A percentile compares a stretch with the other conserved stretches of the same genome.
Conservation (phyloP, 2,329 filamentous ascomycete species). For the Didymella pinodella region DNA sequence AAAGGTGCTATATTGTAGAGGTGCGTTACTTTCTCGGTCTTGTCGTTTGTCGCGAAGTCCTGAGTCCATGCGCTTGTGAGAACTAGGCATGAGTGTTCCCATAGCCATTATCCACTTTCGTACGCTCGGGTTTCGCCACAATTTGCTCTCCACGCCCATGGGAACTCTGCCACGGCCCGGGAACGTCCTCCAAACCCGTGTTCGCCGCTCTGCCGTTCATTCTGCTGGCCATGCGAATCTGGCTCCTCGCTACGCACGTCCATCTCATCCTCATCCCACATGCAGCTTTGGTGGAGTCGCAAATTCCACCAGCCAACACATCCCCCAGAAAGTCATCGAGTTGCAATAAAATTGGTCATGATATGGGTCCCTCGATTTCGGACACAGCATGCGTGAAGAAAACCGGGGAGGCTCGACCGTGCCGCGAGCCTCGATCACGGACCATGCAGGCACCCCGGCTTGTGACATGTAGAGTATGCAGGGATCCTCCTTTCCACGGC, state of each 20-base stretch:
- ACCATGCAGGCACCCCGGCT: slow-evolving; percentile 21
- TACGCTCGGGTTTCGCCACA: neutral
- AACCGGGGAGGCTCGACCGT: slow-evolving; percentile 13
- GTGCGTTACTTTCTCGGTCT: neutral
- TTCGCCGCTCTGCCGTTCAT: slow-evolving; percentile 13
- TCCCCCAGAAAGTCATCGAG: slow-evolving; percentile 2
- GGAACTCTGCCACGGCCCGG: slow-evolving; percentile 1
- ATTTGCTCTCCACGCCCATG: neutral
- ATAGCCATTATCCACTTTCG: neutral
- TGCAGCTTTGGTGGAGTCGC: neutral
- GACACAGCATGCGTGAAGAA: neutral
- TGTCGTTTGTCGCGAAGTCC: neutral
- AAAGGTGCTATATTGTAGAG: neutral
- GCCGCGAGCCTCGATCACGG: slow-evolving; percentile 18
- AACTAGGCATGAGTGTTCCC: neutral
- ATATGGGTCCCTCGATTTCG: slow-evolving; percentile 2
- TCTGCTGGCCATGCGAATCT: slow-evolving; percentile 20
- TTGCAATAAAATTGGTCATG: neutral
- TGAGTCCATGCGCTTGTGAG: neutral
- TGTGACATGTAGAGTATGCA: slow-evolving; percentile 18
- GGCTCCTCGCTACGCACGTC: slow-evolving; percentile 17
- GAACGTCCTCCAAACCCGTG: neutral
- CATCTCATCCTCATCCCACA: slow-evolving; percentile 4
- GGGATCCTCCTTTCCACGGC: slow-evolving; percentile 12
- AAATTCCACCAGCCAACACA: slow-evolving; percentile 22